Conservation (phyloP, 805 yeast genomes). For the Yarrowia sp. region DNA sequence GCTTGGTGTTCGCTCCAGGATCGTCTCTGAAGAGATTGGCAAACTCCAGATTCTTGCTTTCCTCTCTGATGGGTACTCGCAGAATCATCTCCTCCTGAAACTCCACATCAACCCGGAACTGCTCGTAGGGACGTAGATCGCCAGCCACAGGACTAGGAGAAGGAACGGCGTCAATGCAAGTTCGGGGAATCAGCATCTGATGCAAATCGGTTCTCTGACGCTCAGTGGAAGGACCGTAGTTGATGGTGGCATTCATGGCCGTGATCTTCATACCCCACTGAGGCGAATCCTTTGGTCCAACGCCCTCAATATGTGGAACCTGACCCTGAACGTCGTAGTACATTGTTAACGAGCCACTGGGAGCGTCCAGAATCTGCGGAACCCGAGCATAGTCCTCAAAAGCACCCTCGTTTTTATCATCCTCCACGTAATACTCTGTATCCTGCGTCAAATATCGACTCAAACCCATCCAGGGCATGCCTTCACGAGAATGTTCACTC, state of each 20-base stretch:
- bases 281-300: slow-evolving; percentile 51
- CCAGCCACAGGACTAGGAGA: slow-evolving; percentile 58
- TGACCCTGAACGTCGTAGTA: slow-evolving; percentile 77
- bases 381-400: slow-evolving; percentile 82
- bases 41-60: slow-evolving; percentile 71
- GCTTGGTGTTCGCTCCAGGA: slow-evolving; percentile 50
- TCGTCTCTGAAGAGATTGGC: slow-evolving; percentile 47
- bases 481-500: slow-evolving; percentile 3
- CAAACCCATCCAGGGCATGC: slow-evolving; percentile 74
- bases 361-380: slow-evolving; percentile 70
- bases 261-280: slow-evolving; percentile 66
- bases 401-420: slow-evolving; percentile 48
- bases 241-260: slow-evolving; percentile 66
- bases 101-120: slow-evolving; percentile 61
- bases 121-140: slow-evolving; percentile 60
- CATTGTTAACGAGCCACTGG: slow-evolving; percentile 60
- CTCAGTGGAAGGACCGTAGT: slow-evolving; percentile 97
- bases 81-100: slow-evolving; percentile 70
- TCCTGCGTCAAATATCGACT: slow-evolving; percentile 63
- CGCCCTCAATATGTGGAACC: slow-evolving; percentile 50
- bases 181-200: slow-evolving; percentile 68
- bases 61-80: slow-evolving; percentile 83
- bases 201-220: slow-evolving; percentile 76
- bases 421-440: slow-evolving; percentile 49
- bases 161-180: slow-evolving; percentile 63